Evolutionary conservation across 2,329 filamentous ascomycete species (phyloP), one percentile per base, ranked within the genome.

Genomic region (Piedraia hortae): DNA sequence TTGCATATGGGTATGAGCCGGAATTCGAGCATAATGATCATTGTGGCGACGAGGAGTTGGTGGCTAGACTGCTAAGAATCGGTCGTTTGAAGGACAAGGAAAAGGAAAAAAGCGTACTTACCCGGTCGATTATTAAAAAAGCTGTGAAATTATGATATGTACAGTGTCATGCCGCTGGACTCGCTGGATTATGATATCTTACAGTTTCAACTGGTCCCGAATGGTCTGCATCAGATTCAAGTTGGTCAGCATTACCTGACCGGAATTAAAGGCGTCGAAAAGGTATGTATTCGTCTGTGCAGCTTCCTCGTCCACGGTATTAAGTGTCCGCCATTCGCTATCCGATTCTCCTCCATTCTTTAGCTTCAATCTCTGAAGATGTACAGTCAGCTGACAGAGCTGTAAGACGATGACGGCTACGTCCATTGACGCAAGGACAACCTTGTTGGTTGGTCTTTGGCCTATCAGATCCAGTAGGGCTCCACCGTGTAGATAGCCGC

Each of bases 1-100:
- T 89, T 10, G 82, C 80, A 10, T 93, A 85, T 42, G 69, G 49
- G 2, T 59, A 71, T 46, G 63, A 74, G 39, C 82, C 82, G 3
- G 70, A 77, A 40, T 89, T 90, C 43, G 75, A 88, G 49, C 62
- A 62, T 36, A 61, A 64, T 28, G 52, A 50, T 24, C 55, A 62
- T 40, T 58, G 64, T 35, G 64, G 64, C 0, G 67, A 72, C 32
- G 67, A 72, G 38, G 54, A 56, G 16, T 60, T 71, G 51, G 68
- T 73, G 33, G 47, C 39, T 18, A 45, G 51, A 21, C 34, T 72
- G 29, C 37, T 57, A 28, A 50, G 46, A 30, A 51, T 62, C 36
- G 64, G 65, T 2, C 43, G 60, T 30, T 37, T 72, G 34, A 50
- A 50, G 15, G 50, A 56, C 25, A 43, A 48, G 18, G 51, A 48